Base-by-base conservation (phyloP, 140 eudicot species). In the Cichorium intybus region DNA sequence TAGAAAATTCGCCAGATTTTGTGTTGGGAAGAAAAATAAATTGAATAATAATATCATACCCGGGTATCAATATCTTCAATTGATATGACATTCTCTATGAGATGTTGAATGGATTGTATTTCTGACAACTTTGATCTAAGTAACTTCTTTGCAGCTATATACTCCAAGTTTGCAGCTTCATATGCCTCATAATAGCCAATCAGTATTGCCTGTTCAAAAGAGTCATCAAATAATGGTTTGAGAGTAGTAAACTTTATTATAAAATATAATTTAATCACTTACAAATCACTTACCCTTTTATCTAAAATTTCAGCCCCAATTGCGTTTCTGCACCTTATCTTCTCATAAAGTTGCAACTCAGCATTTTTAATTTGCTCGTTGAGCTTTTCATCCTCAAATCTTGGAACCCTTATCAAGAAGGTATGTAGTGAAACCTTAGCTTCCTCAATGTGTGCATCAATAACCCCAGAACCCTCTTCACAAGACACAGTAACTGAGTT, bases 301-400 rank as follows among this genome's bases (percentile, higher is more conserved):
- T 41, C 68, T 24, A 59, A 72, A 21, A 78, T 58, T 59, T 86
- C 75, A 49, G 10, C 50, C 46, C 59, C 58, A 24, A 83, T 78
- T 63, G 70, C 76, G 54, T 81, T 80, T 74, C 87, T 84, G 2
- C 46, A 53, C 22, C 20, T 71, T 29, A 80, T 79, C 77, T 79
- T 86, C 74, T 81, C 88, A 6, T 83, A 85, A 64, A 83, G 77
- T 60, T 73, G 62, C 20, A 71, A 23, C 65, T 79, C 74, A 65
- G 81, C 80, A 62, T 21, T 59, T 66, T 73, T 79, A 64, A 83
- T 74, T 55, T 75, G 80, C 51, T 86, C 84, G 3, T 23, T 70
- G 31, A 86, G 72, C 51, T 72, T 77, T 41, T 76, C 84, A 66
- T 85, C 91, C 48, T 89, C 83, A 76, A 60, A 75, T 61, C 82